phyloP scores from a whole-genome alignment of 2,329 filamentous ascomycete species.

The Hypoxylon sp. region DNA sequence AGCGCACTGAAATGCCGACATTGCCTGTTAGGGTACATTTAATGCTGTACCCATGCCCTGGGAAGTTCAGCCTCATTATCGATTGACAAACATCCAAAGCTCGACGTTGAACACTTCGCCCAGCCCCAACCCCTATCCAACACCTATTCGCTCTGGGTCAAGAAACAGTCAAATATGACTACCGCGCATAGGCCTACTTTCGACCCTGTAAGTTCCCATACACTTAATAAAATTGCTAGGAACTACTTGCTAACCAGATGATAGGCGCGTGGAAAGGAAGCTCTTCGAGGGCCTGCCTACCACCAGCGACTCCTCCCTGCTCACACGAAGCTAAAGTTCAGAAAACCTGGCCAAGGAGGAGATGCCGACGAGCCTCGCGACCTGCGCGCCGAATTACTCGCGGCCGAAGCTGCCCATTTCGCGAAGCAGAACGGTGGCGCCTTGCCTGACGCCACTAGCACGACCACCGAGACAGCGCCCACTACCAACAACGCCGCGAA shows the following conservation, averaged over 20 bases:
- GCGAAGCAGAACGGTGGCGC: constrained; percentile 81
- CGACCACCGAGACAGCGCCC: constrained; percentile 56
- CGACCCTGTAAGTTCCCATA: constrained; percentile 77
- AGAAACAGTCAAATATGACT: constrained; percentile 65
- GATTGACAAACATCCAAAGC: neutral
- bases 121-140: constrained; percentile 12
- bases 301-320: constrained; percentile 96
- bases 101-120: constrained; percentile 15
- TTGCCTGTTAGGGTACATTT: neutral
- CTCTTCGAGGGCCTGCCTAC: constrained; percentile 91
- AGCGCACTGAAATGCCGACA: constrained; percentile 28
- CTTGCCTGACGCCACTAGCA: constrained; percentile 57
- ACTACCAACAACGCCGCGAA: constrained; percentile 67
- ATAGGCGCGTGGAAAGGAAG: constrained; percentile 92
- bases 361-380: constrained; percentile 81
- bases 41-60: neutral
- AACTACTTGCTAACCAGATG: constrained; percentile 46
- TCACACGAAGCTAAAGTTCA: constrained; percentile 91
- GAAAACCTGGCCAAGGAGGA: constrained; percentile 89
- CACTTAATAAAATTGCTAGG: neutral
- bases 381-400: constrained; percentile 88
- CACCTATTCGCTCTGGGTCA: constrained; percentile 9
- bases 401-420: constrained; percentile 88
- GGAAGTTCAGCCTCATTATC: constrained; percentile 1
- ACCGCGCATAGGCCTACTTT: constrained; percentile 89